phyloP scores from a whole-genome alignment of 306 rosid genomes.

The Cucurbita maxima region DNA sequence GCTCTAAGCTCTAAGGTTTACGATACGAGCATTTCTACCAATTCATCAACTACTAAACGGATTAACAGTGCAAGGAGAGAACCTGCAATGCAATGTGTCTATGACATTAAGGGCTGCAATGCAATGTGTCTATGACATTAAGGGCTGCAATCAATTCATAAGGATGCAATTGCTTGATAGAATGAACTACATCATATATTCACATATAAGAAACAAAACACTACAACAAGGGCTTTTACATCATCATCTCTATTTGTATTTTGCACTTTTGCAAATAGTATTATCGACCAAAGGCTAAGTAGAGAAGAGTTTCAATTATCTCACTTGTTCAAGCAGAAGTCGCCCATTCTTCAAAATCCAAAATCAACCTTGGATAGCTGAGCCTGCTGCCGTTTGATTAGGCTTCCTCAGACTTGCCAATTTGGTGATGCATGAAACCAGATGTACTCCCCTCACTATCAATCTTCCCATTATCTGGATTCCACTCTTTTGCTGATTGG shows the following conservation, averaged over 20 bases:
- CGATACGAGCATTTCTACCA: no score
- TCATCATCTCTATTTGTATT: background rate
- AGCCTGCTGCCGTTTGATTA: background rate
- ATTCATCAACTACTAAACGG: background rate
- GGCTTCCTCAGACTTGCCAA: background rate
- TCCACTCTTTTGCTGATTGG: background rate
- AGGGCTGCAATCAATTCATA: background rate
- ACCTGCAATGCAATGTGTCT: background rate
- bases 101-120: no score
- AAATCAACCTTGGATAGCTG: background rate
- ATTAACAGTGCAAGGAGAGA: background rate
- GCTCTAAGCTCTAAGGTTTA: background rate
- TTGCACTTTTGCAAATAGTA: background rate
- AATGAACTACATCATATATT: constrained; percentile 7
- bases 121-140: background rate
- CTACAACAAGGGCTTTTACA: background rate
- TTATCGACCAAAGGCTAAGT: background rate
- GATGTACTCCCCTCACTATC: background rate
- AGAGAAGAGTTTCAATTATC: background rate
- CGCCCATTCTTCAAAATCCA: background rate
- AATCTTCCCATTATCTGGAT: background rate
- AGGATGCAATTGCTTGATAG: background rate
- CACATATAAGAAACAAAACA: background rate
- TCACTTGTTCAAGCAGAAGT: background rate
- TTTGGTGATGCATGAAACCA: background rate